Evolutionary conservation across 495 filamentous ascomycete genomes (phyloP).

Genomic region (Cercophora newfieldiana): DNA sequence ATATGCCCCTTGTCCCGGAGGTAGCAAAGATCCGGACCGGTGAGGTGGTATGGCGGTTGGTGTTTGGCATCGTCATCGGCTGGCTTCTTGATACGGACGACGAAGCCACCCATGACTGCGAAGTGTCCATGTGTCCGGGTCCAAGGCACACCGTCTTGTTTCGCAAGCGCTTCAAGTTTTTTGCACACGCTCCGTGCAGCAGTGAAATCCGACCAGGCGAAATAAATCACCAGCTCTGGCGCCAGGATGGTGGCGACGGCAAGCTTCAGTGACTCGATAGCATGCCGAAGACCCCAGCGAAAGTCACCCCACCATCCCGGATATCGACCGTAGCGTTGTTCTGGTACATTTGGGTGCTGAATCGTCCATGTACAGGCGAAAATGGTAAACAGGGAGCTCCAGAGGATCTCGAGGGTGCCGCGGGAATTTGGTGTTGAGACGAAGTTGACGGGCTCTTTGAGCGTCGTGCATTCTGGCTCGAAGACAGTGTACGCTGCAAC

Average conservation of each 20-base stretch:
- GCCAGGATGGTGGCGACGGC: not conserved
- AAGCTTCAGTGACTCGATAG: not conserved
- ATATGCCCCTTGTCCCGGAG: not conserved
- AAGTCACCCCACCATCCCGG: not conserved
- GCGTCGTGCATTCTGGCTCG: not conserved
- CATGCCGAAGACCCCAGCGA: not conserved
- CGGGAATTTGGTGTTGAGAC: conserved; percentile 5
- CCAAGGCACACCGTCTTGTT: conserved; percentile 10
- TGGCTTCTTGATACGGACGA: not conserved
- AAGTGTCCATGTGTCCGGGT: conserved; percentile 2
- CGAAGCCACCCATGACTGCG: conserved; percentile 15
- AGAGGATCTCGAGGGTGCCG: conserved; percentile 14
- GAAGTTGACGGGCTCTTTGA: conserved; percentile 6
- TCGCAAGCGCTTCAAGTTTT: not conserved
- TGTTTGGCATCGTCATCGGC: not conserved
- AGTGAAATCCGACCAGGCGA: not conserved
- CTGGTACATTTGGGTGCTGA: conserved; percentile 13
- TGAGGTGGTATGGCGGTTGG: conserved; percentile 3
- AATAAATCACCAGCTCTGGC: conserved; percentile 8
- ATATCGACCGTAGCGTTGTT: not conserved
- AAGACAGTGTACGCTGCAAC: not conserved
- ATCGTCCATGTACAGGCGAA: conserved; percentile 15
- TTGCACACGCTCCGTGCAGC: not conserved
- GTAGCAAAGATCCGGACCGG: not conserved
- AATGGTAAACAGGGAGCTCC: conserved; percentile 15